Conservation (phyloP, 208 protist genomes). For the Trypanosoma congolense region DNA sequence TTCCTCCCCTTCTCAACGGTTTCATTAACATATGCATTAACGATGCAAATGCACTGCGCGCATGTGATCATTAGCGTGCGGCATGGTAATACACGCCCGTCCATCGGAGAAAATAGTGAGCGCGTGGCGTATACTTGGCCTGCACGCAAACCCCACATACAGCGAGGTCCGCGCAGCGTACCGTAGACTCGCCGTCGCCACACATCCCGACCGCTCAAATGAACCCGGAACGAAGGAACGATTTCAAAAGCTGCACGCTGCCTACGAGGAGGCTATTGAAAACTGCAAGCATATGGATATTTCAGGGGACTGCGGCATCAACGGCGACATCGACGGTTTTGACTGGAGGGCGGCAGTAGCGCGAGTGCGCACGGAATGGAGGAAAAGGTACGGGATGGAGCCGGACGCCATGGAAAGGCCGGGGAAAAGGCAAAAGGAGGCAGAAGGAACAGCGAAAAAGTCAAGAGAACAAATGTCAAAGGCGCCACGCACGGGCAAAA, state of each 20-base stretch:
- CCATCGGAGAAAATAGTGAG: neutral
- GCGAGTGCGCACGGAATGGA: constrained; percentile 10
- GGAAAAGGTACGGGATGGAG: neutral
- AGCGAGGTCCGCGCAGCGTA: constrained; percentile 17
- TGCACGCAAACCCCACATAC: constrained; percentile 7
- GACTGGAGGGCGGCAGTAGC: constrained; percentile 22
- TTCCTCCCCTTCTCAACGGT: no score
- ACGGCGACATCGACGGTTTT: neutral
- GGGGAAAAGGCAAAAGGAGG: neutral
- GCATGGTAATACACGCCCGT: constrained; percentile 4
- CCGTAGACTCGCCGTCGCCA: constrained; percentile 14
- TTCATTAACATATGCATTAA: no score
- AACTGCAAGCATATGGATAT: neutral
- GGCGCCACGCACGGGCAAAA: neutral
- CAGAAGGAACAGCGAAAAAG: neutral
- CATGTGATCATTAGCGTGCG: neutral
- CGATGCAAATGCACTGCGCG: no score
- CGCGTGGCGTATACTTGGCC: constrained; percentile 17
- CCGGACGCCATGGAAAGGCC: neutral
- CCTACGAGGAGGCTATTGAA: constrained; percentile 18
- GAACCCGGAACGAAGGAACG: constrained; percentile 12
- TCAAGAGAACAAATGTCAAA: neutral
- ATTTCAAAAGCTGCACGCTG: constrained; percentile 19
- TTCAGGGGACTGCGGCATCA: neutral
- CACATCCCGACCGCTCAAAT: constrained; percentile 20